Conservation (phyloP, 2,329 filamentous ascomycete species). For the Sclerotinia spermophila region DNA sequence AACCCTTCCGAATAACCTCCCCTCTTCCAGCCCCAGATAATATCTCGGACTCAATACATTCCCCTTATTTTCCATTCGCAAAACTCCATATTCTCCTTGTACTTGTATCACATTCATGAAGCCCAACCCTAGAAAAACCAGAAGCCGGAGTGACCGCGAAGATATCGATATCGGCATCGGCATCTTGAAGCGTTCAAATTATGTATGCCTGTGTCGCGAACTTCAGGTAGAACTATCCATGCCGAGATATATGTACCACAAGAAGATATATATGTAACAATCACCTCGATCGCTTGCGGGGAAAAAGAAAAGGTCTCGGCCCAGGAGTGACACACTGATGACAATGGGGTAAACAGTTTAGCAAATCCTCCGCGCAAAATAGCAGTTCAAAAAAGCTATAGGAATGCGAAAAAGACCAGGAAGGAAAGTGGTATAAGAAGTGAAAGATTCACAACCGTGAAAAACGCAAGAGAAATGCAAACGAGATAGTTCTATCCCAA, state of each 20-base stretch:
- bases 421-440: not conserved
- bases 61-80: not conserved
- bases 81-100: conserved; percentile 4
- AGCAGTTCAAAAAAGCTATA: not conserved
- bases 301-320: not conserved
- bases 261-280: not conserved
- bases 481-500: no score
- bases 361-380: not conserved
- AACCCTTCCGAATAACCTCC: conserved; percentile 22
- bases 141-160: not conserved
- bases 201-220: not conserved
- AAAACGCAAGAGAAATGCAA: not conserved
- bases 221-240: not conserved
- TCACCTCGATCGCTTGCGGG: not conserved
- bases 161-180: not conserved
- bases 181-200: not conserved
- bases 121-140: not conserved
- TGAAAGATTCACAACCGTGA: not conserved
- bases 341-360: no score
- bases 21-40: conserved; percentile 24
- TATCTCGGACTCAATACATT: conserved; percentile 29
- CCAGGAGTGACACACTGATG: not conserved
- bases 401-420: not conserved
- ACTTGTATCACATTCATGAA: not conserved
- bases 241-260: not conserved